Percentiles rank a stretch among this genome's conserved stretches.
These are phyloP conservation scores for Mollisia scopiformis DNA, from an alignment of 2,329 filamentous ascomycete genomes.

Conservation along the genomic window DNA sequence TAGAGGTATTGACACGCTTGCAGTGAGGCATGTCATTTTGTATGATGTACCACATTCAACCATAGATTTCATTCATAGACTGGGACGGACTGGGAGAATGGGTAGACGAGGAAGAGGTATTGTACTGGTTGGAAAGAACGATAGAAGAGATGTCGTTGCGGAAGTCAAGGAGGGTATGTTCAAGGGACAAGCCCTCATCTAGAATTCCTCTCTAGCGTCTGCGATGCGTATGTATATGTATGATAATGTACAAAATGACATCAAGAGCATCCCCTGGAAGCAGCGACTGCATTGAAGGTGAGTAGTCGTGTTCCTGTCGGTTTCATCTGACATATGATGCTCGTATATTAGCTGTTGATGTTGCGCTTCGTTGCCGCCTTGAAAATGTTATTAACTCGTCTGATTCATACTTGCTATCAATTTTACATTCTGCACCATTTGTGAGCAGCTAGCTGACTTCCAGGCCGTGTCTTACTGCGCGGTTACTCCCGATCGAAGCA, in stretches of 20 bases:
- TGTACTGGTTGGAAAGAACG: slow-evolving; percentile 86
- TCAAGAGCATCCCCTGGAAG: neutral
- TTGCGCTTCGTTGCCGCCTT: neutral
- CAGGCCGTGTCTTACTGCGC: neutral
- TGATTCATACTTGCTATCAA: neutral
- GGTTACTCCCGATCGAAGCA: neutral
- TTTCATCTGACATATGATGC: neutral
- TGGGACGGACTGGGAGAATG: slow-evolving; percentile 92
- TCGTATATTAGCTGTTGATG: neutral
- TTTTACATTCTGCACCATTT: neutral
- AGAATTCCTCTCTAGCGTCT: slow-evolving; percentile 6
- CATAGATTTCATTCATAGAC: slow-evolving; percentile 96
- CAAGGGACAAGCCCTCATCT: slow-evolving; percentile 78
- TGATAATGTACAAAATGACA: slow-evolving; percentile 3
- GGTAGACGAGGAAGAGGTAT: slow-evolving; percentile 86
- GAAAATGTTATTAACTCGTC: neutral
- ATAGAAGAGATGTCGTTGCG: slow-evolving; percentile 85
- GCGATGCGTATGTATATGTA: slow-evolving; percentile 16
- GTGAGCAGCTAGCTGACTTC: too few species aligned
- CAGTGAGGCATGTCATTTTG: slow-evolving; percentile 87
- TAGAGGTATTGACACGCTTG: slow-evolving; percentile 89
- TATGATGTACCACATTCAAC: slow-evolving; percentile 98
- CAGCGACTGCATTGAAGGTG: neutral
- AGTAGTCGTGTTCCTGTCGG: neutral
- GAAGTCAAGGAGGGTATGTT: slow-evolving; percentile 93